Percentiles rank a stretch among this genome's conserved stretches.
These are phyloP conservation scores for Huntiella decipiens DNA, from an alignment of 2,329 filamentous ascomycete genomes.

Conservation along the genomic window DNA sequence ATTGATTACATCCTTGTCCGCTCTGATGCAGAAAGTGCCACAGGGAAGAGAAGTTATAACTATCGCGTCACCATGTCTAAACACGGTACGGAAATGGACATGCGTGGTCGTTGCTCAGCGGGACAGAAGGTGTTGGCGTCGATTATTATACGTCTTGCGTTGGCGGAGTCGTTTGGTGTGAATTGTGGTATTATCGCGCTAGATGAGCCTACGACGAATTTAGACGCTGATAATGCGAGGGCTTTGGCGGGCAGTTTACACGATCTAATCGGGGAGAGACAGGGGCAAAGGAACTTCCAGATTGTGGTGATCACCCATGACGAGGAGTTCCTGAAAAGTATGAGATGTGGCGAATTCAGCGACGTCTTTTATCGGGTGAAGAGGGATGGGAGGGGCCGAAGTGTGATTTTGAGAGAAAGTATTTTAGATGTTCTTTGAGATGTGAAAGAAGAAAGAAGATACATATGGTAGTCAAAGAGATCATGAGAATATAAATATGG, in stretches of 20 bases:
- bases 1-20: slow-evolving; percentile 93
- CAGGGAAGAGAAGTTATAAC: slow-evolving; percentile 73
- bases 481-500: neutral
- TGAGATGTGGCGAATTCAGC: slow-evolving; percentile 85
- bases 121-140: slow-evolving; percentile 91
- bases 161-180: slow-evolving; percentile 89
- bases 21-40: slow-evolving; percentile 62
- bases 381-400: slow-evolving; percentile 70
- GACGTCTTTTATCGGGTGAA: slow-evolving; percentile 82
- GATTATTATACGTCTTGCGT: slow-evolving; percentile 90
- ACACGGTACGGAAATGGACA: slow-evolving; percentile 94
- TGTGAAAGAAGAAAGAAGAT: neutral
- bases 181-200: slow-evolving; percentile 93
- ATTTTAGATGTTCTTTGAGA: slow-evolving; percentile 29
- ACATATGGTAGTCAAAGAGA: neutral
- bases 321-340: slow-evolving; percentile 81
- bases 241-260: slow-evolving; percentile 71
- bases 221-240: slow-evolving; percentile 87
- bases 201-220: slow-evolving; percentile 93
- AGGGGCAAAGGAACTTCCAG: slow-evolving; percentile 86
- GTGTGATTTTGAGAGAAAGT: slow-evolving; percentile 56
- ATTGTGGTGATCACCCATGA: slow-evolving; percentile 98
- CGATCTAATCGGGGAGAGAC: slow-evolving; percentile 66
- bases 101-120: slow-evolving; percentile 91
- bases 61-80: slow-evolving; percentile 98